A percentile compares a stretch with the other conserved stretches of the same genome.
Evolutionary conservation across 305 asterid genomes (phyloP).

Genomic region (Withania somnifera): DNA sequence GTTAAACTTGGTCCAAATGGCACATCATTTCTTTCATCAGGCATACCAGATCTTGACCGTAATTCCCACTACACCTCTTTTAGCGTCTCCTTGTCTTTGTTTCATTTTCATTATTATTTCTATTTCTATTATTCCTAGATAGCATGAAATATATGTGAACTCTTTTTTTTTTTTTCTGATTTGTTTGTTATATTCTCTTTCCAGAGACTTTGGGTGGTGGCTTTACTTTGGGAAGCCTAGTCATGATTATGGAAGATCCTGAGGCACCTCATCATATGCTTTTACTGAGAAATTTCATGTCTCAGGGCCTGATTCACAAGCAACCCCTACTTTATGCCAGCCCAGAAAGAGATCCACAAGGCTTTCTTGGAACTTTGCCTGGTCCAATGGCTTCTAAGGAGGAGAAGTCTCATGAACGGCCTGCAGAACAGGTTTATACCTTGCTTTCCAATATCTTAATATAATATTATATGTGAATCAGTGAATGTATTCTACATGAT

Average conservation of each 20-base stretch:
- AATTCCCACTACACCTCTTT: slow-evolving; percentile 9
- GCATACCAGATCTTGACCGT: slow-evolving; percentile 87
- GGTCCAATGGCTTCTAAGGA: slow-evolving; percentile 54
- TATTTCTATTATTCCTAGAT: not conserved
- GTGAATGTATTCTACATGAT: not conserved
- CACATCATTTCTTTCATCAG: slow-evolving; percentile 68
- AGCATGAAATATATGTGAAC: not conserved
- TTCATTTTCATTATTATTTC: not conserved
- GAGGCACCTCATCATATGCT: slow-evolving; percentile 98
- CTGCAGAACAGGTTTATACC: slow-evolving; percentile 50
- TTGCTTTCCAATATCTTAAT: not conserved
- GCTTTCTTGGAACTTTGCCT: slow-evolving; percentile 91
- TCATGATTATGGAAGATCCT: slow-evolving; percentile 79
- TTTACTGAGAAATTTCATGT: slow-evolving; percentile 84
- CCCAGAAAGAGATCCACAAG: slow-evolving; percentile 75
- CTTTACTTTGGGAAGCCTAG: slow-evolving; percentile 78
- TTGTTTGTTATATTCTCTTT: not conserved
- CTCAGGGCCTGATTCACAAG: slow-evolving; percentile 76
- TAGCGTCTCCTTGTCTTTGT: not conserved
- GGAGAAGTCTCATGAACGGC: slow-evolving; percentile 47
- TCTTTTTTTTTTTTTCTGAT: no score
- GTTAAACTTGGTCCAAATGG: slow-evolving; percentile 83
- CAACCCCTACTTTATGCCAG: slow-evolving; percentile 86
- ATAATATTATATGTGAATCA: not conserved
- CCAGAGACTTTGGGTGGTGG: slow-evolving; percentile 90